phyloP scores from a whole-genome alignment of 2,329 filamentous ascomycete genomes.

The Aspergillus sp. region DNA sequence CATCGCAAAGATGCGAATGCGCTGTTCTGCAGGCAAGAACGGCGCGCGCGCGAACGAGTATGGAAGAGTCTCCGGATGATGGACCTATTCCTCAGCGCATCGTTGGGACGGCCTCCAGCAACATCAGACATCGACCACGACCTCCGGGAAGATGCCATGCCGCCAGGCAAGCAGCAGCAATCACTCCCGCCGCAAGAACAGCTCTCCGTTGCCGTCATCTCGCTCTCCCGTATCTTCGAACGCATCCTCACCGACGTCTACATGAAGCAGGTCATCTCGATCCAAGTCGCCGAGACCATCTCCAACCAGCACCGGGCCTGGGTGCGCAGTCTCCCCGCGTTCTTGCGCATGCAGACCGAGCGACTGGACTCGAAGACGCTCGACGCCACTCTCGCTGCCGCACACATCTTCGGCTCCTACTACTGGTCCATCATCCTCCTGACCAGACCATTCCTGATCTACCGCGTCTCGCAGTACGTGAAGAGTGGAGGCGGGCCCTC shows the following conservation, averaged over 20 bases:
- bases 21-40: slow-evolving; percentile 38
- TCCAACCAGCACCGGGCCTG: slow-evolving; percentile 36
- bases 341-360: slow-evolving; percentile 42
- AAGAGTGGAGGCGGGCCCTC: slow-evolving; percentile 19
- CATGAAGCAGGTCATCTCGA: slow-evolving; percentile 36
- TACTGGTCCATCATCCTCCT: slow-evolving; percentile 49
- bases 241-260: slow-evolving; percentile 37
- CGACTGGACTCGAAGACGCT: slow-evolving; percentile 32
- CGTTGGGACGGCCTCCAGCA: slow-evolving; percentile 45
- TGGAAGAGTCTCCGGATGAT: slow-evolving; percentile 48
- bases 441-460: slow-evolving; percentile 47
- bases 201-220: slow-evolving; percentile 42
- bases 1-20: slow-evolving; percentile 47
- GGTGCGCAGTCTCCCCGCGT: slow-evolving; percentile 35
- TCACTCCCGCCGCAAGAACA: slow-evolving; percentile 25
- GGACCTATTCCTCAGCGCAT: slow-evolving; percentile 45
- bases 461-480: slow-evolving; percentile 39
- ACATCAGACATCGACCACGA: slow-evolving; percentile 46
- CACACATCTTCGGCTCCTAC: slow-evolving; percentile 45
- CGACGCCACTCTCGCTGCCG: slow-evolving; percentile 36
- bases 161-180: slow-evolving; percentile 13
- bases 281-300: slow-evolving; percentile 35
- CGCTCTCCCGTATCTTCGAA: slow-evolving; percentile 36
- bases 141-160: slow-evolving; percentile 25
- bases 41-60: slow-evolving; percentile 39